Percentiles rank a stretch among this genome's conserved stretches.
Conservation (phyloP, 2,329 filamentous ascomycete genomes). For the Xylariaceae sp. region DNA sequence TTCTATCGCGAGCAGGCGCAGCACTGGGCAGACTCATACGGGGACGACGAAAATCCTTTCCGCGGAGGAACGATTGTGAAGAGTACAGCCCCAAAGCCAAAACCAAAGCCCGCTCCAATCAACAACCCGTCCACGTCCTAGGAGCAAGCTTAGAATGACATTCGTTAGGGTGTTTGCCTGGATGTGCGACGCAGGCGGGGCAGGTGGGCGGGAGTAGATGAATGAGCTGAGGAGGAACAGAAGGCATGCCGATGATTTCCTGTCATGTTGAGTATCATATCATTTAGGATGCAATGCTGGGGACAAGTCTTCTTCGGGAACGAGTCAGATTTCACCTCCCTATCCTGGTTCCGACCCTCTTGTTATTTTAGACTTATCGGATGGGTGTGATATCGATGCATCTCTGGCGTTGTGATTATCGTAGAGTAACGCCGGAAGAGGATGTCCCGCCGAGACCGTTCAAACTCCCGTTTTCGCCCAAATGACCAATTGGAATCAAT, state of each 20-base stretch:
- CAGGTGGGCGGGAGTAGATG: neutral
- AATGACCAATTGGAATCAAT: neutral
- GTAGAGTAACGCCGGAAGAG: neutral
- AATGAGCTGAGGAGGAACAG: neutral
- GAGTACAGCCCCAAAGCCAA: neutral
- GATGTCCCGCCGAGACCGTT: neutral
- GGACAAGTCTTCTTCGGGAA: no score
- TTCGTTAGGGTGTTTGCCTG: neutral
- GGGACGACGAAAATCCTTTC: neutral
- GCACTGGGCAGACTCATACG: neutral
- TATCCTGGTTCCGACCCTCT: neutral
- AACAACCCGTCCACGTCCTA: neutral
- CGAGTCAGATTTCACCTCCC: no score
- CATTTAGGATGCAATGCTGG: no score
- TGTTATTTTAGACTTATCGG: neutral
- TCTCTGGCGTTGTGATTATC: neutral
- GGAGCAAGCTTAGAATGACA: neutral
- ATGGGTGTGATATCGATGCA: neutral
- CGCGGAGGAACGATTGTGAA: neutral
- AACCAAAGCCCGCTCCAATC: neutral
- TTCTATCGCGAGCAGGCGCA: neutral
- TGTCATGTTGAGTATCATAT: no score
- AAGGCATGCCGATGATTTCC: neutral
- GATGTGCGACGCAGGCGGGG: neutral
- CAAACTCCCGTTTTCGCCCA: neutral